Base-by-base conservation (phyloP, 441 rosid genomes). In the Viola pubescens region DNA sequence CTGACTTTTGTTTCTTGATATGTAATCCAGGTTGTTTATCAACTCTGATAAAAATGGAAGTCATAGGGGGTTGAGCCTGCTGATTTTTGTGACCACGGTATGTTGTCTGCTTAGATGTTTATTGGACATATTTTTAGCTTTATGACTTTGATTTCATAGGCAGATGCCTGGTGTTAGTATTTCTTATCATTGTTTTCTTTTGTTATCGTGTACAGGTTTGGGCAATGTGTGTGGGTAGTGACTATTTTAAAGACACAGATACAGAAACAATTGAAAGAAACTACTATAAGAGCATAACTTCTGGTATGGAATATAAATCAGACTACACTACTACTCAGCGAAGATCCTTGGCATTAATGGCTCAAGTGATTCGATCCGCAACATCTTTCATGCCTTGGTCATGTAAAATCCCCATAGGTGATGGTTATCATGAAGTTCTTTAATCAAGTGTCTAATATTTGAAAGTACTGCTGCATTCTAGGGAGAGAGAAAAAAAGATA, bases 221-320 rank as follows among this genome's bases (percentile, higher is more conserved):
- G 77, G 95, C 65, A 74, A 76, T 84, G 92, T 81, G 81, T 73
- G 73, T 71, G 63, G 73, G 66, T 70, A 69, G 72, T 61, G 76
- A 48, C 73, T 66, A 50, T 38, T 68, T 66, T 60, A 70, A 53
- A 68, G 77, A 66, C 48, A 46, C 72, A 64, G 64, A 48, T 52
- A 65, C 3, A 51, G 61, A 69, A 61, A 44, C 63, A 54, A 59
- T 63, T 42, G 70, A 63, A 59, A 57, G 47, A 50, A 73, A 68
- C 41, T 42, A 38, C 70, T 52, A 62, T 42, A 65, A 49, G 63
- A 73, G 53, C 52, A 61, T 64, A 75, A 52, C 62, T 71, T 68
- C 65, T 82, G 94, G 83, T 66, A 94, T 94, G 97, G 97, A 77
- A 81, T 66, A 75, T 82, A 84, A 85, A 68, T 87, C 84, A n/a